Evolutionary conservation across 176 grass and related monocot genomes (phyloP), one percentile per base, ranked within the genome.

Genomic region (Oryza rufipogon): DNA sequence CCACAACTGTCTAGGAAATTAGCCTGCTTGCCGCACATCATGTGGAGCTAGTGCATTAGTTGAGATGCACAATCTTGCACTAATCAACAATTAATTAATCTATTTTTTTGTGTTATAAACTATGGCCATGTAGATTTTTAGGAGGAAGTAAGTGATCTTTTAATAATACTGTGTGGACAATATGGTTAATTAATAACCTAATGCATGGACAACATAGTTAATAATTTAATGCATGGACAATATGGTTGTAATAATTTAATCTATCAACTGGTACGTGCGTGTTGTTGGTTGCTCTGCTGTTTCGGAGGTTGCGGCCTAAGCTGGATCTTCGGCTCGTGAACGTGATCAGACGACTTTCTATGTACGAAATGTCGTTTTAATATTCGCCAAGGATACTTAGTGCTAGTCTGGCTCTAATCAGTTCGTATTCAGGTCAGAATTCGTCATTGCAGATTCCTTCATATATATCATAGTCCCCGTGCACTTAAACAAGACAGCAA

Each of bases 41-140:
- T 76, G 64, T 81, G 76, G 58, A 63, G 61, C 64, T 42, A 70
- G 71, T 68, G 87, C 71, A 77, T 71, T 86, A 71, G 71, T 81
- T 85, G 72, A 71, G 71, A 46, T 45, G 71, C 78, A 71, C 66
- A 81, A 81, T 77, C 65, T 54, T 72, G 73, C 88, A 72, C 73
- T 25, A 74, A 76, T 70, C 71, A 28, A 71, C 38, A 17, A 58
- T 8, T 22, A 6, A 61, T 63, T 66, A 28, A 65, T 32, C 19
- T 71, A 76, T 42, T 81, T 81, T 22, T 22, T 69, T 30, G 23
- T 11, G 13, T 60, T 28, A 26, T 80, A 74, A 25, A 78, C 2
- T 19, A 46, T 42, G n/a, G 11, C 13, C 17, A n/a, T 49, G 26
- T 26, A 22, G 9, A 76, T 70, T 33, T 4, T 74, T 68, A 65